A percentile compares a stretch with the other conserved stretches of the same genome.
These are phyloP conservation scores for Globisporangium apiculatum DNA, from an alignment of 352 stramenopile species.

Conservation along the genomic window DNA sequence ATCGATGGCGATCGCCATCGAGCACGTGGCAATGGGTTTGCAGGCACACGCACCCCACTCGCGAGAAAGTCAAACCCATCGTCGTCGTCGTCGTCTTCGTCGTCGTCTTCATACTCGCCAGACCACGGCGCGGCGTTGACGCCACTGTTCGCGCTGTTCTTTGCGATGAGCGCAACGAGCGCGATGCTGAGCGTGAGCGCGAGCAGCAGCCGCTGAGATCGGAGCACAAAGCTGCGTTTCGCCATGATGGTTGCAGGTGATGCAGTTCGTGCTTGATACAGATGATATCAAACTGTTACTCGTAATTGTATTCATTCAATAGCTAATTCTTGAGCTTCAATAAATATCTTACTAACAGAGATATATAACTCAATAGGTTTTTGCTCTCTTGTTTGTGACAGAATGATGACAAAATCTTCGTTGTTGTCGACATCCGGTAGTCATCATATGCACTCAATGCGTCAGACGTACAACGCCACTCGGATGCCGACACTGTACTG, in stretches of 20 bases:
- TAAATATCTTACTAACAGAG: too few species aligned
- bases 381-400: too few species aligned
- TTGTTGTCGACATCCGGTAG: too few species aligned
- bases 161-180: slow-evolving; percentile 4
- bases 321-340: too few species aligned
- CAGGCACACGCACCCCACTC: slow-evolving; percentile 10
- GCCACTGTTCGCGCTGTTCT: not conserved
- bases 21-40: too few species aligned
- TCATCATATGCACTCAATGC: too few species aligned
- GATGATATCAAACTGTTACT: not conserved
- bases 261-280: not conserved
- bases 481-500: too few species aligned
- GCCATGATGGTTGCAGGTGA: not conserved
- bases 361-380: too few species aligned
- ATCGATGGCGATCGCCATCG: too few species aligned
- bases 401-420: too few species aligned
- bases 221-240: not conserved
- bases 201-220: slow-evolving; percentile 3
- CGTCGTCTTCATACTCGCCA: slow-evolving; percentile 7
- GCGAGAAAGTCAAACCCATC: slow-evolving; percentile 36
- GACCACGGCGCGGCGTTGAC: not conserved
- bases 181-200: slow-evolving; percentile 7
- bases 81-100: slow-evolving; percentile 21
- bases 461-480: too few species aligned
- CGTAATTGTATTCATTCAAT: not conserved